Evolutionary conservation across 306 rosid genomes (phyloP), one percentile per base, ranked within the genome.

Genomic region (Fragaria iinumae): DNA sequence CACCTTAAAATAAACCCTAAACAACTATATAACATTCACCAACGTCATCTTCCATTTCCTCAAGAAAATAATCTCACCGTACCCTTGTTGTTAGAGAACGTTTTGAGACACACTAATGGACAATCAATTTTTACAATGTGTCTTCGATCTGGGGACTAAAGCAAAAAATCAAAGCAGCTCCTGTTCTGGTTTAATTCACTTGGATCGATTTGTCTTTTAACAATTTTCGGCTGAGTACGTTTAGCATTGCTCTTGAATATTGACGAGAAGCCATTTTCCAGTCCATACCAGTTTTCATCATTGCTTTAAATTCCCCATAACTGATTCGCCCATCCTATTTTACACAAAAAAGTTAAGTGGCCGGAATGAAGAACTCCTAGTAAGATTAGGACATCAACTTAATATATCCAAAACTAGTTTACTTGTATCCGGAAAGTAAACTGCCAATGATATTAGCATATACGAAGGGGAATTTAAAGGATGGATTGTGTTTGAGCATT

Each of bases 231-330:
- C 97, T 93, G 41, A 91, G 86, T 41, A 90, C 97, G 75, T 81
- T 92, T 70, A 93, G 86, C 85, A 93, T 38, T 60, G 89, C 98
- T 80, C 91, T 90, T 55, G 98, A 93, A 76, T 91, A 91, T 60
- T 91, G 97, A 10, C 98, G 93, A 50, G 98, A 93, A 18, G 96
- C 82, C 98, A 93, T 91, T 85, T 93, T 93, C 97, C 97, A 93
- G 69, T 91, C 93, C 81, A 82, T 88, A 43, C 98, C 97, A 43
- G 91, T 80, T 83, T 87, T 91, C 96, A 90, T 89, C 98, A 93
- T 93, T 47, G 92, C 93, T 81, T 85, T 90, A 76, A 93, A 93
- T 83, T 91, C 98, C 52, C 86, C 89, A 71, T 79, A 93, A 83
- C 96, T 85, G 79, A 93, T 89, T 75, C 91, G 84, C 9, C 98